Base-by-base conservation (phyloP, 441 rosid genomes). In the Gossypium gossypioides region DNA sequence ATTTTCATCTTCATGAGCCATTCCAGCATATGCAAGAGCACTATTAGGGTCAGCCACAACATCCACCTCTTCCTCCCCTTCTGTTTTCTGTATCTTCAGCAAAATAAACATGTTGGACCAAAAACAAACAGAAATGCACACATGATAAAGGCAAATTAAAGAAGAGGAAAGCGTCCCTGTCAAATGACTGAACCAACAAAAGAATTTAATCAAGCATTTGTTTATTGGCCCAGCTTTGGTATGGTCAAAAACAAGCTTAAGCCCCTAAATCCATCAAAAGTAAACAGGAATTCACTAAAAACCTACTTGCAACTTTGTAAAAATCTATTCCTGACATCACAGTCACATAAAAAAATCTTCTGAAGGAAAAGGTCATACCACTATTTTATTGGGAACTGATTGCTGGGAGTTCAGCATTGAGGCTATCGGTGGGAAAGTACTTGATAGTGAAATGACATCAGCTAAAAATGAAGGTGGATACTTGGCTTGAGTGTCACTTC, bases 341-440 rank as follows among this genome's bases (percentile, higher is more conserved):
- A 0, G 12, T 48, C 27, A n/a, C 9, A 25, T 27, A 10, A 15
- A 19, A 15, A 60, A 34, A 46, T 46, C 56, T 37, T 6, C 40
- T 13, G 32, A 65, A 44, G 18, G 69, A 74, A 46, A 66, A 75
- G 72, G 27, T 34, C 66, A 40, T 85, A 89, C 94, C 86, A 61
- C 73, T 80, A 32, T 34, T 55, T 80, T 84, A 75, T 75, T 68
- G 24, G 86, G 77, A 64, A 71, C 74, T 57, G 81, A 75, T 69
- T 65, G 79, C 27, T 72, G 79, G 77, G 77, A 81, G 79, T 78
- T 77, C 50, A 90, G 77, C 58, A 73, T 72, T 44, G 89, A 82
- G 80, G 91, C 92, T 80, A 91, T 81, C 34, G 88, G 89, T 0
- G 94, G 94, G 86, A 91, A 91, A 72, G 91, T 76, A 79, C 86